A percentile compares a stretch with the other conserved stretches of the same genome.
Conservation (phyloP, 805 yeast genomes). For the Saccharomycopsis amapae region DNA sequence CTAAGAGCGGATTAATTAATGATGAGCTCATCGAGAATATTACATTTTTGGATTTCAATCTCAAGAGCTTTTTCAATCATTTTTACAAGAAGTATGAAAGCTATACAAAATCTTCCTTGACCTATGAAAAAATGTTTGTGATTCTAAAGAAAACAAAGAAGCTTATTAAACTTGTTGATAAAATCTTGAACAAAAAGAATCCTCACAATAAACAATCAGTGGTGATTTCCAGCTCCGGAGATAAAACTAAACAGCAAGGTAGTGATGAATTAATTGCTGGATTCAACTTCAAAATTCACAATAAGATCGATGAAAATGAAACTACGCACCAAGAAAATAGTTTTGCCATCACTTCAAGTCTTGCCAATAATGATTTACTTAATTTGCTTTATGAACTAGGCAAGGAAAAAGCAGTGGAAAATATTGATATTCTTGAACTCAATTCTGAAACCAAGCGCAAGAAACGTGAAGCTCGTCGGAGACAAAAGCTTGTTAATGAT, state of each 20-base stretch:
- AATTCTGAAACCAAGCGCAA: constrained; percentile 11
- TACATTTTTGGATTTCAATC: constrained; percentile 18
- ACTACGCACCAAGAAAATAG: constrained; percentile 1
- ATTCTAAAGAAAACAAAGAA: constrained; percentile 21
- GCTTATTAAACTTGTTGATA: constrained; percentile 19
- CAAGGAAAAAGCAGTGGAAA: constrained; percentile 39
- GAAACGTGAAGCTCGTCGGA: not conserved
- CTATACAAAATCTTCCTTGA: constrained; percentile 15
- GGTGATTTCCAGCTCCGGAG: not conserved
- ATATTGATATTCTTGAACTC: constrained; percentile 18
- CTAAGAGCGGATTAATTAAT: constrained; percentile 29
- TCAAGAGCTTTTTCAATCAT: constrained; percentile 18
- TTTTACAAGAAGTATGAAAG: constrained; percentile 19
- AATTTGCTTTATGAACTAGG: constrained; percentile 48
- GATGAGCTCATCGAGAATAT: constrained; percentile 16
- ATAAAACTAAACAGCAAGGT: constrained; percentile 1
- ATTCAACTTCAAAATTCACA: constrained; percentile 12
- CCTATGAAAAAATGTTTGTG: constrained; percentile 20
- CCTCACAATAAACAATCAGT: constrained; percentile 1
- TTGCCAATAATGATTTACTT: constrained; percentile 51
- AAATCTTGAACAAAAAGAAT: constrained; percentile 12
- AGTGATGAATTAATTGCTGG: constrained; percentile 19
- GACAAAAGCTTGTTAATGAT: not conserved
- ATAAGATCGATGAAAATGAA: not conserved
- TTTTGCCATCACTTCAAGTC: constrained; percentile 34